Evolutionary conservation across 2,329 filamentous ascomycete species (phyloP).

Genomic region (Trichoderma breve): DNA sequence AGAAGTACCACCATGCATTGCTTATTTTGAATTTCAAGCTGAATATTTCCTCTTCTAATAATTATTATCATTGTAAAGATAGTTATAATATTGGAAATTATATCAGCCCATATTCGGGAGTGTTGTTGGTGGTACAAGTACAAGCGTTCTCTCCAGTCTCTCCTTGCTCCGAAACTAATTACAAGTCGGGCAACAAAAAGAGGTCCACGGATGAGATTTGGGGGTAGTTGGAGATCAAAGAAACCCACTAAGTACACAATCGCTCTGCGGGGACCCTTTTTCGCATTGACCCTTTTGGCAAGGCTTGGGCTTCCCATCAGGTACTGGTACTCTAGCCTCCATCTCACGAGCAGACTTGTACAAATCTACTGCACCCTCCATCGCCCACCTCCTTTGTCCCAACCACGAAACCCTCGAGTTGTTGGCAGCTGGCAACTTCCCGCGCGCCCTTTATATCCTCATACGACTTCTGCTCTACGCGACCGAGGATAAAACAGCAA

Average conservation of each 20-base stretch:
- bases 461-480: neutral
- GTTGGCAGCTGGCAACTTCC: neutral
- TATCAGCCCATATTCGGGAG: neutral
- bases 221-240: neutral
- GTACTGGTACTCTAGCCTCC: neutral
- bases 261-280: neutral
- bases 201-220: neutral
- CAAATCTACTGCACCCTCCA: neutral
- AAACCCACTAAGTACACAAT: neutral
- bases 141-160: neutral
- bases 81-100: neutral
- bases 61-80: neutral
- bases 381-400: neutral
- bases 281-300: neutral
- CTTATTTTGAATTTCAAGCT: neutral
- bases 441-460: neutral
- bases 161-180: neutral
- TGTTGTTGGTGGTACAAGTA: neutral
- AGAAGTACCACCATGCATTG: neutral
- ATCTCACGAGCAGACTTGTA: neutral
- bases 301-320: neutral
- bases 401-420: neutral
- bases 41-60: neutral
- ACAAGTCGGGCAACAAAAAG: neutral
- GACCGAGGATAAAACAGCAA: neutral